Evolutionary conservation across 2,329 filamentous ascomycete species (phyloP).

Genomic region (Alternaria dauci): DNA sequence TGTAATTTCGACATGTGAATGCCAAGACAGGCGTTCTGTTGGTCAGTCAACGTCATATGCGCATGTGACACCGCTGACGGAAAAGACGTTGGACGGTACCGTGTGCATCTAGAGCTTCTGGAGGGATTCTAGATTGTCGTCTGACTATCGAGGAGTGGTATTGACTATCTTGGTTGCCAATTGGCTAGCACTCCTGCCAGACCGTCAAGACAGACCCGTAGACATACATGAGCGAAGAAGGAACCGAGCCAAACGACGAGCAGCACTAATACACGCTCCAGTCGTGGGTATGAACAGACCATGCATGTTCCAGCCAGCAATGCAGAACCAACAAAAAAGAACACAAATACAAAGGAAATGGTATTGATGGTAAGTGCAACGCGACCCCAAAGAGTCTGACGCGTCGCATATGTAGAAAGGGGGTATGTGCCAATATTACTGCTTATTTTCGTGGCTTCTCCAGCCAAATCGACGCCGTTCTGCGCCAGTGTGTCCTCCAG

Average conservation of each 20-base stretch:
- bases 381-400: constrained; percentile 9
- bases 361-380: constrained; percentile 30
- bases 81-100: neutral
- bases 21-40: constrained; percentile 28
- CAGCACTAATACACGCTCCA: constrained; percentile 33
- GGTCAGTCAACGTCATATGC: constrained; percentile 10
- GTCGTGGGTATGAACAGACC: constrained; percentile 20
- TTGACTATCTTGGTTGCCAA: constrained; percentile 17
- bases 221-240: constrained; percentile 10
- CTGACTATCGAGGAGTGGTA: constrained; percentile 12
- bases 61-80: constrained; percentile 9
- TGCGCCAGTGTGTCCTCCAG: constrained; percentile 16
- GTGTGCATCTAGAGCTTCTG: neutral
- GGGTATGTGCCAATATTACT: constrained; percentile 45
- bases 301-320: constrained; percentile 40
- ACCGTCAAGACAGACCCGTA: constrained; percentile 11
- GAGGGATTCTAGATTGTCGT: constrained; percentile 1
- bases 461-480: constrained; percentile 19
- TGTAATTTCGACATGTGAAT: constrained; percentile 35
- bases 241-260: constrained; percentile 10
- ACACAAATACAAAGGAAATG: constrained; percentile 44
- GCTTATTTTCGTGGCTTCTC: constrained; percentile 28
- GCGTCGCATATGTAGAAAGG: constrained; percentile 24
- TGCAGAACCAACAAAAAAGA: constrained; percentile 35
- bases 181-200: constrained; percentile 10